Evolutionary conservation across 768 basidiomycete species (phyloP).

Genomic region (Boletellus sp.): DNA sequence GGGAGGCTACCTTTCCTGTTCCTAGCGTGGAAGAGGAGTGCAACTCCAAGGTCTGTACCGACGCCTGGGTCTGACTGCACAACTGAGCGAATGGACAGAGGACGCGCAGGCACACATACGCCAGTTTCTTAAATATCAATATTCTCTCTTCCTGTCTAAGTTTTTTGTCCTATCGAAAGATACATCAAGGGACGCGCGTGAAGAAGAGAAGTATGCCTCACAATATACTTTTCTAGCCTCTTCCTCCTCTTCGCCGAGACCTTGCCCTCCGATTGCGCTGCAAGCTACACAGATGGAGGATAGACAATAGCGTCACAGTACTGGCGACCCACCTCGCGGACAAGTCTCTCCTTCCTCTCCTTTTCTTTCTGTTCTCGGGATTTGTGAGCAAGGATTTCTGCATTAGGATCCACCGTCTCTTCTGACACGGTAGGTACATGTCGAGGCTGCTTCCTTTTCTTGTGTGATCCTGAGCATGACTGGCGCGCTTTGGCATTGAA

Average conservation of each 20-base stretch:
- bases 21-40: conserved; percentile 84
- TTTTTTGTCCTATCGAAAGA: conserved; percentile 70
- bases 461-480: conserved; percentile 55
- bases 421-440: conserved; percentile 20
- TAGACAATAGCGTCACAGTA: background rate
- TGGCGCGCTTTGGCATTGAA: conserved; percentile 69
- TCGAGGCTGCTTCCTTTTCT: conserved; percentile 54
- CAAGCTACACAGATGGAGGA: conserved; percentile 19
- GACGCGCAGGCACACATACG: conserved; percentile 44
- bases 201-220: conserved; percentile 34
- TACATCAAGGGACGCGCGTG: background rate
- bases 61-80: conserved; percentile 71
- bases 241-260: conserved; percentile 85
- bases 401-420: conserved; percentile 49
- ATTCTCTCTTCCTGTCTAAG: conserved; percentile 85
- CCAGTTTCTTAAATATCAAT: conserved; percentile 73
- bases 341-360: conserved; percentile 56
- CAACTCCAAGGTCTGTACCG: conserved; percentile 55
- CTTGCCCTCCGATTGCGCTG: conserved; percentile 57
- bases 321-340: conserved; percentile 50
- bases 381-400: conserved; percentile 55
- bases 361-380: conserved; percentile 56
- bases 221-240: conserved; percentile 89
- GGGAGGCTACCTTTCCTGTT: conserved; percentile 60
- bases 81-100: conserved; percentile 10